phyloP scores from a whole-genome alignment of 805 yeast genomes.

The Naumovozyma castellii region DNA sequence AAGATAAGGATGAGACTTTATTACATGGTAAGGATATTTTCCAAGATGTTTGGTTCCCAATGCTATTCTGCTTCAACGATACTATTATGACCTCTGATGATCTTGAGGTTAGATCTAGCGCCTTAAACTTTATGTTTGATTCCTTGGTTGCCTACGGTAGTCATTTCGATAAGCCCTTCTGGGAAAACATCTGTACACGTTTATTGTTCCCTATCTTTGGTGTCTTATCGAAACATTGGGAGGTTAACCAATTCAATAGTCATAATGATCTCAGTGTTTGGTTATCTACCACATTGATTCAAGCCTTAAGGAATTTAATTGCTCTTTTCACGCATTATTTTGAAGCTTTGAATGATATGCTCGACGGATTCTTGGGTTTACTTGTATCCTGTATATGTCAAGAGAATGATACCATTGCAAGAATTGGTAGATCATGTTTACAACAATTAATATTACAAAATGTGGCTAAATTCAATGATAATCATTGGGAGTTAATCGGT shows the following conservation, averaged over 20 bases:
- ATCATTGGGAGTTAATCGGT: slow-evolving; percentile 70
- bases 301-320: slow-evolving; percentile 83
- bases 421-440: slow-evolving; percentile 87
- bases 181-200: slow-evolving; percentile 74
- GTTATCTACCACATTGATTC: slow-evolving; percentile 93
- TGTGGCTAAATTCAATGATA: slow-evolving; percentile 46
- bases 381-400: slow-evolving; percentile 86
- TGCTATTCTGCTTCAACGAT: slow-evolving; percentile 76
- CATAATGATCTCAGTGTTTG: slow-evolving; percentile 89
- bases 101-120: slow-evolving; percentile 84
- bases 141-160: slow-evolving; percentile 71
- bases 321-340: slow-evolving; percentile 77
- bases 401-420: slow-evolving; percentile 91
- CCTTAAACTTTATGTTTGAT: slow-evolving; percentile 75
- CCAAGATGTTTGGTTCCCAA: slow-evolving; percentile 71
- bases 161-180: slow-evolving; percentile 61
- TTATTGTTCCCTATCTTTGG: slow-evolving; percentile 85
- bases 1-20: slow-evolving; percentile 10
- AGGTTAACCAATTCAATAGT: slow-evolving; percentile 51
- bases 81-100: slow-evolving; percentile 91
- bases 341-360: slow-evolving; percentile 59
- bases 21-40: slow-evolving; percentile 36
- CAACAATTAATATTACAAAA: slow-evolving; percentile 74
- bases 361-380: slow-evolving; percentile 70
- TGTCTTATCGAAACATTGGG: slow-evolving; percentile 68